Evolutionary conservation across 306 rosid genomes (phyloP).

Genomic region (Urtica urens): DNA sequence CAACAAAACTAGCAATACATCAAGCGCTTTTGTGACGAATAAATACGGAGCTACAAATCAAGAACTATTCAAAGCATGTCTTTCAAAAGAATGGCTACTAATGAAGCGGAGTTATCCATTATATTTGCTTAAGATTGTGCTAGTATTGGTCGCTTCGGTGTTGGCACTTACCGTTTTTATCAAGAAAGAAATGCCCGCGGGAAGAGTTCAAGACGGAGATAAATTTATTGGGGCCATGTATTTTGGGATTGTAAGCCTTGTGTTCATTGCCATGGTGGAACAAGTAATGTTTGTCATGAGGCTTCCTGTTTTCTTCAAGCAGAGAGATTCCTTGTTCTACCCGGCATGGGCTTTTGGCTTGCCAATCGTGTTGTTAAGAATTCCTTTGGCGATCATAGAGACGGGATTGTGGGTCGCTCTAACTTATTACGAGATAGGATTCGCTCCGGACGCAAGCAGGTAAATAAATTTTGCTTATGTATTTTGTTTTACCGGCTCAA

Average conservation of each 20-base stretch:
- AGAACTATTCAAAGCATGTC: constrained; percentile 12
- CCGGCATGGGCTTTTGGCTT: constrained; percentile 11
- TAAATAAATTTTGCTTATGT: no score
- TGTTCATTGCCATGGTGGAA: constrained; percentile 32
- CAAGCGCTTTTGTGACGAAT: constrained; percentile 24
- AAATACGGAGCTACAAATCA: constrained; percentile 17
- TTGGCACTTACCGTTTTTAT: constrained; percentile 26
- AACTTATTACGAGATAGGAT: constrained; percentile 50
- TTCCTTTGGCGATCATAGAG: constrained; percentile 41
- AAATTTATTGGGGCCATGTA: constrained; percentile 33
- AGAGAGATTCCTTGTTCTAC: constrained; percentile 9
- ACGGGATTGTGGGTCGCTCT: constrained; percentile 38
- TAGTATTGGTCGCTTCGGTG: constrained; percentile 20
- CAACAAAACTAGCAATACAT: constrained; percentile 22
- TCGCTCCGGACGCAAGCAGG: constrained; percentile 40
- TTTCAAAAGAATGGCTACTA: constrained; percentile 21
- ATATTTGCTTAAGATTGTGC: constrained; percentile 24
- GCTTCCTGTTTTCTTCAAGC: constrained; percentile 13
- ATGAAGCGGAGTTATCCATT: constrained; percentile 29
- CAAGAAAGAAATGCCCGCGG: constrained; percentile 30
- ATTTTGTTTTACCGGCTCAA: no score
- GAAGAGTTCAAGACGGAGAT: constrained; percentile 16
- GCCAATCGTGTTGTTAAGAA: constrained; percentile 32
- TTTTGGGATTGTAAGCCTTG: constrained; percentile 10
- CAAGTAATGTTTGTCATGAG: background rate